These are phyloP conservation scores for Cudoniella acicularis DNA, from an alignment of 495 filamentous ascomycete species.

Conservation along the genomic window DNA sequence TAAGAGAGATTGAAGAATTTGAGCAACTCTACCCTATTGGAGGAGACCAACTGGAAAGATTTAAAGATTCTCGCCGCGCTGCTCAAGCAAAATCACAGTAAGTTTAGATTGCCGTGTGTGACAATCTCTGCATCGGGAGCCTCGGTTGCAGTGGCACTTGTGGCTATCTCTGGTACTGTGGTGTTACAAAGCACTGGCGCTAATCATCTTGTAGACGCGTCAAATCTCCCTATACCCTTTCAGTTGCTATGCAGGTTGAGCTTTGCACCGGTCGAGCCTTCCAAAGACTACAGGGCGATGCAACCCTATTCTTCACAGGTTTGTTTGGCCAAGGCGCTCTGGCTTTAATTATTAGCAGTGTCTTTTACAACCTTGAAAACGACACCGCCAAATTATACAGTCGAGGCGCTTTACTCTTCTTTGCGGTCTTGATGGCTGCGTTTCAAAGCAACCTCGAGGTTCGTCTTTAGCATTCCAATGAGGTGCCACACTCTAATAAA, in stretches of 20 bases:
- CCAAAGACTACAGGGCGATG: slow-evolving; percentile 64
- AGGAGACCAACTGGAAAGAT: slow-evolving; percentile 61
- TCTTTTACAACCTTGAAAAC: slow-evolving; percentile 72
- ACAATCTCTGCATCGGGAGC: too few relatives aligned
- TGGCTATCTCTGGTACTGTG: too few relatives aligned
- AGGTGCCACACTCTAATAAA: slow-evolving; percentile 1
- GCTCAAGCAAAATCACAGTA: slow-evolving; percentile 21
- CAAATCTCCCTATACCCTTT: slow-evolving; percentile 74
- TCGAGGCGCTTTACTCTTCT: slow-evolving; percentile 82
- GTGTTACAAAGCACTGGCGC: background rate
- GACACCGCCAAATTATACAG: slow-evolving; percentile 70
- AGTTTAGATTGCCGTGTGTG: too few relatives aligned
- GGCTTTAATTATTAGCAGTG: slow-evolving; percentile 72
- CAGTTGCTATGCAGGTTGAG: slow-evolving; percentile 63
- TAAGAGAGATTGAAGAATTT: slow-evolving; percentile 69
- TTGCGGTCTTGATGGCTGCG: slow-evolving; percentile 82
- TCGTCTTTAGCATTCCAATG: slow-evolving; percentile 7
- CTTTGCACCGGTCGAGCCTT: slow-evolving; percentile 77
- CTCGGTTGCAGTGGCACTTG: too few relatives aligned
- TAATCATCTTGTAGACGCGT: slow-evolving; percentile 34
- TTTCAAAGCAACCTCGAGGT: slow-evolving; percentile 75
- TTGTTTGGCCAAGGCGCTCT: slow-evolving; percentile 72
- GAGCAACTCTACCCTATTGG: slow-evolving; percentile 58
- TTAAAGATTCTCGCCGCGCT: slow-evolving; percentile 58
- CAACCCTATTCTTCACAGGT: slow-evolving; percentile 63